phyloP scores from a whole-genome alignment of 768 basidiomycete species.

The Lentinula edodes region DNA sequence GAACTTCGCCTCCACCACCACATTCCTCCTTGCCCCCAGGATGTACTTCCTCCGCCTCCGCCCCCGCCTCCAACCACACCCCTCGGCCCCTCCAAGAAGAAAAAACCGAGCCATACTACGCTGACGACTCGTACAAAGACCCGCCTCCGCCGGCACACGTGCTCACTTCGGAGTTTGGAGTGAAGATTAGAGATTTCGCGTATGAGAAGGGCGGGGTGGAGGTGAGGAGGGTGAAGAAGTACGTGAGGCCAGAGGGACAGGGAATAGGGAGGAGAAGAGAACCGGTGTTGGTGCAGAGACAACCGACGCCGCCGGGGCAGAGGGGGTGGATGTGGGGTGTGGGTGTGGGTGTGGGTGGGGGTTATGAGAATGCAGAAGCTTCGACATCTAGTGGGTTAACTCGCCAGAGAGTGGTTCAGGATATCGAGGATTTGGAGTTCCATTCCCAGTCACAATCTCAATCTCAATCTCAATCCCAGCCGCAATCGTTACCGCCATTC shows the following conservation, averaged over 20 bases:
- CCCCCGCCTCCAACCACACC: no score
- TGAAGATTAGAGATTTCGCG: slow-evolving; percentile 51
- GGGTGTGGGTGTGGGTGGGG: no score
- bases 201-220: slow-evolving; percentile 22
- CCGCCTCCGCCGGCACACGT: background rate
- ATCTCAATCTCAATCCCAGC: slow-evolving; percentile 12
- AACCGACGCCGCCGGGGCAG: background rate
- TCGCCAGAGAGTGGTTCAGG: slow-evolving; percentile 1
- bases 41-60: no score
- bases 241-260: slow-evolving; percentile 25
- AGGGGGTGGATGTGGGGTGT: no score
- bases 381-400: background rate
- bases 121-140: background rate
- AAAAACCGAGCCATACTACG: background rate
- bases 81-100: background rate
- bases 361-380: background rate
- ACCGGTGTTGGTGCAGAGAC: slow-evolving; percentile 32
- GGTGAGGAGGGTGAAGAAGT: slow-evolving; percentile 25
- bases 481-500: slow-evolving; percentile 18
- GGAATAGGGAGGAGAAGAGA: slow-evolving; percentile 5
- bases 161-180: background rate
- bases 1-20: no score
- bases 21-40: no score
- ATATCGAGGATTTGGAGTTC: slow-evolving; percentile 6
- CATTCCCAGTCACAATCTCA: background rate